A percentile compares a stretch with the other conserved stretches of the same genome.
These are phyloP conservation scores for Leucogyrophana mollusca DNA, from an alignment of 768 basidiomycete species.

Conservation along the genomic window DNA sequence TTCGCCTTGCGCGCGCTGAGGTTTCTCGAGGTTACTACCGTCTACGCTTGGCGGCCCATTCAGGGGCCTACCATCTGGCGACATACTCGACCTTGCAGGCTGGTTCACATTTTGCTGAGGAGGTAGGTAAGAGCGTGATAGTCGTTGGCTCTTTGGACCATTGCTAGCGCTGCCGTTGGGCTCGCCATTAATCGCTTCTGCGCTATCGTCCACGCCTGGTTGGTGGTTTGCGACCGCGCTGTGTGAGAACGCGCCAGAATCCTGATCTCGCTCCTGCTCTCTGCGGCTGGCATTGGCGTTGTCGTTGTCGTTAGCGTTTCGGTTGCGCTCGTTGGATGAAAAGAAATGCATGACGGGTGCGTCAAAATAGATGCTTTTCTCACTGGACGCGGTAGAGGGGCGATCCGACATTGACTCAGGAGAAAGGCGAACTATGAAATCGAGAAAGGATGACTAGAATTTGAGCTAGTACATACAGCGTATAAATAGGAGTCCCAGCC, in stretches of 20 bases:
- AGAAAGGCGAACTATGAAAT: slow-evolving; percentile 1
- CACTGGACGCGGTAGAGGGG: slow-evolving; percentile 26
- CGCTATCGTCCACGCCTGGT: neutral
- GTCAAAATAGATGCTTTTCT: slow-evolving; percentile 44
- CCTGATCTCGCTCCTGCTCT: neutral
- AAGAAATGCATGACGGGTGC: slow-evolving; percentile 33
- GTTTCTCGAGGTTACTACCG: neutral
- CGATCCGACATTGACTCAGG: slow-evolving; percentile 10
- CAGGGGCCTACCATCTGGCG: neutral
- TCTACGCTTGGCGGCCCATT: neutral
- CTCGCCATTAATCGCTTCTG: neutral
- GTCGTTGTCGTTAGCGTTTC: neutral
- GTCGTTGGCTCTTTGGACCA: neutral
- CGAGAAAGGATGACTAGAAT: neutral
- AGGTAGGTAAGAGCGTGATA: neutral
- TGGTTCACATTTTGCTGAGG: neutral
- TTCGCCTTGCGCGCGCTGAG: neutral
- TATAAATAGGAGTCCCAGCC: slow-evolving; percentile 22
- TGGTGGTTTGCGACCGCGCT: neutral
- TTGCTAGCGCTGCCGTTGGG: neutral
- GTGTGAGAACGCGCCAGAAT: neutral
- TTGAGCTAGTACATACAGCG: no score
- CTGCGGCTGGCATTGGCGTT: neutral
- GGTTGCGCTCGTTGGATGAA: neutral
- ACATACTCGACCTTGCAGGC: neutral